Percentiles rank a stretch among this genome's conserved stretches.
These are phyloP conservation scores for Diplodia scrobiculata DNA, from an alignment of 2,329 filamentous ascomycete species.

Conservation along the genomic window DNA sequence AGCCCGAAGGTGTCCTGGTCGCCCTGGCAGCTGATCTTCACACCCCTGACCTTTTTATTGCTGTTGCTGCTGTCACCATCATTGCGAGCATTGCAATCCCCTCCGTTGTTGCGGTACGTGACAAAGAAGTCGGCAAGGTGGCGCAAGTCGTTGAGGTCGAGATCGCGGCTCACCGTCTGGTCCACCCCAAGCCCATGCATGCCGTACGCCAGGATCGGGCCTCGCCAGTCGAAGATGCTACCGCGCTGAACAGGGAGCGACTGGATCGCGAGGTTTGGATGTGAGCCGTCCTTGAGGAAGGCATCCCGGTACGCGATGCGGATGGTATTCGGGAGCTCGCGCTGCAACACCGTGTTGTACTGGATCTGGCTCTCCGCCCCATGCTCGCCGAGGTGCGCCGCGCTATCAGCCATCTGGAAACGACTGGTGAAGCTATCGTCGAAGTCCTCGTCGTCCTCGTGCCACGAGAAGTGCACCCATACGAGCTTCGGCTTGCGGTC, in stretches of 20 bases:
- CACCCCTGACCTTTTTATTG: not conserved
- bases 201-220: not conserved
- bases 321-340: slow-evolving; percentile 27
- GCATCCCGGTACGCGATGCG: slow-evolving; percentile 25
- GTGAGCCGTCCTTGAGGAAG: slow-evolving; percentile 30
- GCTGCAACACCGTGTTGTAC: slow-evolving; percentile 1
- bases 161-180: not conserved
- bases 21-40: slow-evolving; percentile 3
- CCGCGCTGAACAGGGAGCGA: not conserved
- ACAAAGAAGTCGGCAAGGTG: slow-evolving; percentile 1
- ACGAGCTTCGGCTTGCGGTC: slow-evolving; percentile 25
- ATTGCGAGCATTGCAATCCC: not conserved
- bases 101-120: not conserved
- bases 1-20: not conserved
- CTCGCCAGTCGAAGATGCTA: not conserved
- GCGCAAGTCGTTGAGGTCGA: slow-evolving; percentile 1
- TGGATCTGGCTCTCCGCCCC: not conserved
- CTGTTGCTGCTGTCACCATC: not conserved
- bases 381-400: not conserved
- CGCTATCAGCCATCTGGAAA: not conserved
- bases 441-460: not conserved
- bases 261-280: not conserved
- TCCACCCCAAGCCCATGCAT: not conserved
- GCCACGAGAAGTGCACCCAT: slow-evolving; percentile 26
- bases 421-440: not conserved